Percentiles rank a stretch among this genome's conserved stretches.
phyloP scores from a whole-genome alignment of 345 rosid genomes.

The Carallia pectinifolia region DNA sequence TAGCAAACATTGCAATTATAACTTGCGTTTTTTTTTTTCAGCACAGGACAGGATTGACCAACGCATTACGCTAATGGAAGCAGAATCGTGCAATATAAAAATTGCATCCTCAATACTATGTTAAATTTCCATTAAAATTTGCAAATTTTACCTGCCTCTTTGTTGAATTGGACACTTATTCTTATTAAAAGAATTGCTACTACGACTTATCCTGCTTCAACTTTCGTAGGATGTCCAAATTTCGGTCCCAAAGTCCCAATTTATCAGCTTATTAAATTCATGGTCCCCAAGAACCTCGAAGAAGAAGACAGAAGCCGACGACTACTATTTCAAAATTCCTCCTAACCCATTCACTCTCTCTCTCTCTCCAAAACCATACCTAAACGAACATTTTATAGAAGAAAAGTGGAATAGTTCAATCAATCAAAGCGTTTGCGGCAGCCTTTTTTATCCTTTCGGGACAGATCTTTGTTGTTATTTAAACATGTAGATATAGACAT shows the following conservation, averaged over 20 bases:
- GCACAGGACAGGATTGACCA: too few relatives aligned
- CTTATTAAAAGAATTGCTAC: not conserved
- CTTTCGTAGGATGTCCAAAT: not conserved
- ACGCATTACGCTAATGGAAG: not conserved
- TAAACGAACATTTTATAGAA: not conserved
- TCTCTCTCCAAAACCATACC: not conserved
- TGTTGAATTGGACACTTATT: too few relatives aligned
- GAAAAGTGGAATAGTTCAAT: not conserved
- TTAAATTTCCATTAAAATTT: not conserved
- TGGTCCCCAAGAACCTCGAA: not conserved
- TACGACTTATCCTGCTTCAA: not conserved
- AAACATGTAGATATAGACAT: not conserved
- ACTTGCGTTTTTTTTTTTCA: too few relatives aligned
- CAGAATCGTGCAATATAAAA: not conserved
- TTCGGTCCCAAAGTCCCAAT: not conserved
- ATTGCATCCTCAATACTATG: not conserved
- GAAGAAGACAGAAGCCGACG: not conserved
- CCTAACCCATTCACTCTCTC: not conserved
- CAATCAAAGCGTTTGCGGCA: not conserved
- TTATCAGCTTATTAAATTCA: not conserved
- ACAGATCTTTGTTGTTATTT: not conserved
- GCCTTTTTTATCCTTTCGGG: not conserved
- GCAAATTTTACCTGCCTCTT: not conserved
- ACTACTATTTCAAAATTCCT: not conserved
- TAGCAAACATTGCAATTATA: too few relatives aligned